Base-by-base conservation (phyloP, 768 basidiomycete species). In the Brasilioporus rufonigricans region DNA sequence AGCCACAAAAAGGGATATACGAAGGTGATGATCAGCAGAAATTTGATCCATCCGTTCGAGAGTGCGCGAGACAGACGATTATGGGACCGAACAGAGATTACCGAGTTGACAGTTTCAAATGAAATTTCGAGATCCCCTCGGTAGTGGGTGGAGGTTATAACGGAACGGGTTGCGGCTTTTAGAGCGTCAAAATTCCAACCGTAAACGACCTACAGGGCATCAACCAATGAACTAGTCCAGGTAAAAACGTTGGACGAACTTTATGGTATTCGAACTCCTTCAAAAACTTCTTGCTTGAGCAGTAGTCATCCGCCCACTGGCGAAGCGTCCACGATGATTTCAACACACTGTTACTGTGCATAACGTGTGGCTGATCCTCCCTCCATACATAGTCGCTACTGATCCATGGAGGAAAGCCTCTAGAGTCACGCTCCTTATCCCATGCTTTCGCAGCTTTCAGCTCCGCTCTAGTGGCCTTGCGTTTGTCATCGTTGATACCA, bases 261-360 rank as follows among this genome's bases (percentile, higher is more conserved):
- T 90, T 90, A 23, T 78, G 73, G 57, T 91, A 88, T 7, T 80
- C 76, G 64, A 93, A 91, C 70, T 92, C 90, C 67, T 92, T 93
- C 57, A 93, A 73, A 16, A 77, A 68, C 61, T 86, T 91, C 9
- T 68, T 74, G 62, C 86, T 87, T 24, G 79, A 76, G 54, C 89
- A 91, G 62, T 91, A 93, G 52, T 87, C 84, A 60, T 92, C 89
- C 9, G 89, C 89, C 91, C 91, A 93, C 55, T 86, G 78, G 31
- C 87, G 75, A 40, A 91, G 65, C 0, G 84, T 79, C 71, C 80
- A 81, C 16, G 83, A 83, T 3, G 84, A 85, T 52, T 72, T 76
- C 41, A 86, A 66, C 8, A 66, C 61, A 29, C 60, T 64, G 14
- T 48, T 33, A 23, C 44, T 21, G 27, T 61, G 55, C 65, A 62